These are phyloP conservation scores for Pleurozium schreberi DNA, from an alignment of 225 moss, liverwort and hornwort species.

Conservation along the genomic window DNA sequence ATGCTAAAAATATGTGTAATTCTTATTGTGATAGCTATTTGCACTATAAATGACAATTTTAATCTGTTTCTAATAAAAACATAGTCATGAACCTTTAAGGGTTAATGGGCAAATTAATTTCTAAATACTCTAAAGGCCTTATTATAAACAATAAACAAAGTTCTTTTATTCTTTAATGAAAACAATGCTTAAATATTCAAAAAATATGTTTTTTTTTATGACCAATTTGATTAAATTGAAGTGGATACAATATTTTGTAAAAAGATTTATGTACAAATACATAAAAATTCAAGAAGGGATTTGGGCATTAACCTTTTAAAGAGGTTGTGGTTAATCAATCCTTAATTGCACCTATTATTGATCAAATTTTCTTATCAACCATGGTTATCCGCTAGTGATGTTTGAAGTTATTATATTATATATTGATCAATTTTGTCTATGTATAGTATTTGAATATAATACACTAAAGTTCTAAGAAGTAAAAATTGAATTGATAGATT, in stretches of 20 bases:
- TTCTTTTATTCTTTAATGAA: not conserved
- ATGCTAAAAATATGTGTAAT: not conserved
- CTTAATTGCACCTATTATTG: not conserved
- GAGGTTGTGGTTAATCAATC: no score
- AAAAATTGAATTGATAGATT: not conserved
- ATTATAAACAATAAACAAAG: not conserved
- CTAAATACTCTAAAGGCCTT: not conserved
- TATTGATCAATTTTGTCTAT: not conserved
- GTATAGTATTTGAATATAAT: not conserved
- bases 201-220: accelerated
- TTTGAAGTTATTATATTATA: not conserved
- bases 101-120: not conserved
- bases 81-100: not conserved
- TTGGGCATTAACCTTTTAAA: no score
- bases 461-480: not conserved
- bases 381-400: no score
- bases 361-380: not conserved
- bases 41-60: not conserved
- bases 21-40: not conserved
- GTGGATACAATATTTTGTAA: not conserved
- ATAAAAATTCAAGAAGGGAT: not conserved
- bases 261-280: not conserved
- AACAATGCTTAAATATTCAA: not conserved
- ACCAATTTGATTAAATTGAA: not conserved
- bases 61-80: not conserved